Base-by-base conservation (phyloP, 768 basidiomycete genomes). In the Leccinum disarticulatum region DNA sequence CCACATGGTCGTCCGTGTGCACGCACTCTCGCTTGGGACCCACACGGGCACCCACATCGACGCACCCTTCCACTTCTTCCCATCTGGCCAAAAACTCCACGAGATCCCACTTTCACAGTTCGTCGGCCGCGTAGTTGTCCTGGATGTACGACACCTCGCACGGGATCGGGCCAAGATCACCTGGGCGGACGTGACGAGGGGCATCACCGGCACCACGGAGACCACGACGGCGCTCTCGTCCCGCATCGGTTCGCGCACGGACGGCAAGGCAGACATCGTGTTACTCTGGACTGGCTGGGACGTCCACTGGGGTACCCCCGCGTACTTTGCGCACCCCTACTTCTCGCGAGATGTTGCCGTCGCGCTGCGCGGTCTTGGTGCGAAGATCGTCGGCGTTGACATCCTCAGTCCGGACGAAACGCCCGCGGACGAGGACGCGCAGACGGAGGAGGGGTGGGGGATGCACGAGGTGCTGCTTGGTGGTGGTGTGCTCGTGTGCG, bases 31-130 rank as follows among this genome's bases (percentile, higher is more conserved):
- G 28, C 65, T 90, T 22, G 81, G 86, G 4, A 84, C 89, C 1
- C 90, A 91, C 67, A 86, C 86, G 1, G 90, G 90, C 50, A 91
- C 90, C 3, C 90, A 92, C 74, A 78, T 91, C 70, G 90, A 92
- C 65, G 87, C 89, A 1, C 90, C 90, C 0, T 84, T 80, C 53
- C 90, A 92, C 66, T 91, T 90, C 75, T 73, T 87, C 71, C 72
- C 74, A 4, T 75, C 80, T 30, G 88, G 86, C 5, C 73, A 73
- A 48, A 82, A 82, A 9, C 77, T 91, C 50, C 83, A 86, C 62
- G 76, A 85, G 54, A 77, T 91, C 51, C 79, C 82, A 10, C 77
- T 89, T 8, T 65, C 74, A 0, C 73, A 77, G 17, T 79, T 89
- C 57, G 70, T 87, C 25, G 83, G 82, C 3, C 81, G 80, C n/a